Conservation (phyloP, 2,329 filamentous ascomycete species). For the Fusarium floridanum region DNA sequence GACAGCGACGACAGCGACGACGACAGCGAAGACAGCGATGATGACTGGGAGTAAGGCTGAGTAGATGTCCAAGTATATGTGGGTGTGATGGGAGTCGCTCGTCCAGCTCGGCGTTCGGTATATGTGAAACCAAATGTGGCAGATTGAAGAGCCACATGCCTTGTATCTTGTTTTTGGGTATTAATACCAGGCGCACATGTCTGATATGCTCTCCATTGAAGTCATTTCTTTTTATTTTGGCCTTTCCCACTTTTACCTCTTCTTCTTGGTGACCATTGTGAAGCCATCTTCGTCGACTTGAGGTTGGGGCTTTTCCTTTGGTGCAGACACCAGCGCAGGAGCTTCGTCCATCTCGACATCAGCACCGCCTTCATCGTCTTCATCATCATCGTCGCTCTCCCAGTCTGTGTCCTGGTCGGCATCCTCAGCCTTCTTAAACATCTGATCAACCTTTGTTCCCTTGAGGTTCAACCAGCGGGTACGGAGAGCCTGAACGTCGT, state of each 20-base stretch:
- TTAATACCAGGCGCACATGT: slow-evolving; percentile 43
- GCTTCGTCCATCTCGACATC: slow-evolving; percentile 80
- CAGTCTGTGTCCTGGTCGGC: slow-evolving; percentile 71
- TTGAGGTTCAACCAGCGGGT: slow-evolving; percentile 72
- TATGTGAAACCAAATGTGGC: slow-evolving; percentile 39
- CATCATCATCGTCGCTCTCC: slow-evolving; percentile 72
- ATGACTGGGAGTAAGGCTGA: slow-evolving; percentile 78
- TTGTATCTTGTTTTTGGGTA: slow-evolving; percentile 46
- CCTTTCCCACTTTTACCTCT: slow-evolving; percentile 60
- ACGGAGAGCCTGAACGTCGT: slow-evolving; percentile 73
- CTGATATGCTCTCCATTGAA: slow-evolving; percentile 17
- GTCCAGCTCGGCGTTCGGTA: slow-evolving; percentile 51
- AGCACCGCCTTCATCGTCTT: slow-evolving; percentile 66
- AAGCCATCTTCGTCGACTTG: slow-evolving; percentile 87
- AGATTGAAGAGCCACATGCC: slow-evolving; percentile 30
- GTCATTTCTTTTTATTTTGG: slow-evolving; percentile 11
- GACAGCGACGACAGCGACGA: slow-evolving; percentile 17
- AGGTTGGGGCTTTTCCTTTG: slow-evolving; percentile 74
- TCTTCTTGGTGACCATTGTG: slow-evolving; percentile 79
- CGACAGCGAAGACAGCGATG: slow-evolving; percentile 63
- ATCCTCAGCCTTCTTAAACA: slow-evolving; percentile 68
- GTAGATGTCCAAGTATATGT: slow-evolving; percentile 20
- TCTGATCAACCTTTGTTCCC: slow-evolving; percentile 67
- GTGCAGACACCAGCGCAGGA: slow-evolving; percentile 67
- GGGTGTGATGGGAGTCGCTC: slow-evolving; percentile 34